phyloP scores from a whole-genome alignment of 179 eudicot genomes.

The Silene vulgaris region DNA sequence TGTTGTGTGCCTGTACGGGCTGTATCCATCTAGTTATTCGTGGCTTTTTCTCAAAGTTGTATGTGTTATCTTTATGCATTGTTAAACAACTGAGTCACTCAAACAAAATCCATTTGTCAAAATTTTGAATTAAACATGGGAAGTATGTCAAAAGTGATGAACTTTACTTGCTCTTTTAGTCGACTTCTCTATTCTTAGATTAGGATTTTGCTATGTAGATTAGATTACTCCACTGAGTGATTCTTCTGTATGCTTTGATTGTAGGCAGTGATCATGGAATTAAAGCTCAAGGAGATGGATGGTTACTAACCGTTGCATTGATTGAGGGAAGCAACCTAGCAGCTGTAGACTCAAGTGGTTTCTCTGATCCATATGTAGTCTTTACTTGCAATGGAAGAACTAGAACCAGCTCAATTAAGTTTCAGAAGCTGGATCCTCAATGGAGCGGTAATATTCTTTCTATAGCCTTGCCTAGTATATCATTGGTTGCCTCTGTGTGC shows the following conservation, averaged over 20 bases:
- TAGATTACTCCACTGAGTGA: neutral
- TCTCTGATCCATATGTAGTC: constrained; percentile 88
- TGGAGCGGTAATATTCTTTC: constrained; percentile 75
- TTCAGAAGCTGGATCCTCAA: constrained; percentile 78
- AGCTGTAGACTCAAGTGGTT: constrained; percentile 81
- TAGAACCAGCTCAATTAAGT: constrained; percentile 91
- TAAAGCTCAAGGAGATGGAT: constrained; percentile 93
- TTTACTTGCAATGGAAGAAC: constrained; percentile 88
- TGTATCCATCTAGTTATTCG: neutral
- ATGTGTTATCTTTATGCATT: constrained; percentile 13
- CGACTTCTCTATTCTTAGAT: neutral
- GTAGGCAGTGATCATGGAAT: constrained; percentile 84
- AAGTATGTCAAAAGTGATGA: neutral
- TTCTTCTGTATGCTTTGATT: constrained; percentile 3
- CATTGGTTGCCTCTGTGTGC: constrained; percentile 8
- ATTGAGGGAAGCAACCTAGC: constrained; percentile 87
- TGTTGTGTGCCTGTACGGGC: neutral
- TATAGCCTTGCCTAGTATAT: constrained; percentile 8
- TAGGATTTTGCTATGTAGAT: constrained; percentile 1
- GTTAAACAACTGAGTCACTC: constrained; percentile 9
- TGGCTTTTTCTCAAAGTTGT: neutral
- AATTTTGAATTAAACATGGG: neutral
- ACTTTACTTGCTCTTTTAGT: neutral
- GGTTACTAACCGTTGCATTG: constrained; percentile 95
- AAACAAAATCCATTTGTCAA: neutral